Evolutionary conservation across 2,329 filamentous ascomycete species (phyloP), one percentile per base, ranked within the genome.

Genomic region (Zymoseptoria tritici): DNA sequence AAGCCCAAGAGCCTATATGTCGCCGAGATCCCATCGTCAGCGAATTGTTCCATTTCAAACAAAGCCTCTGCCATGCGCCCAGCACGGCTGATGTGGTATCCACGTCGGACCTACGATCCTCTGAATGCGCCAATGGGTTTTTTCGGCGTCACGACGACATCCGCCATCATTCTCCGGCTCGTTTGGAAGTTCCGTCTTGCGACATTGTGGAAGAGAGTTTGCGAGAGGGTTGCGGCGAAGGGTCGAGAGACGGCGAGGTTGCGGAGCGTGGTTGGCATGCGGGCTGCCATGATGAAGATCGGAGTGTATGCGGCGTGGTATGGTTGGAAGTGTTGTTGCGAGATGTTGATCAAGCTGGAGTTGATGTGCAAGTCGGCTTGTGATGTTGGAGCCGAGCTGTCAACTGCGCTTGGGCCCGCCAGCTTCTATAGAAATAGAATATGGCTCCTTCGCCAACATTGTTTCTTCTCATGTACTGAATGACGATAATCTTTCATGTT

Each of bases 1-100:
- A 97, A 97, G 56, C 93, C 93, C 70, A 96, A 91, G 61, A 97
- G 79, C 60, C 93, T 97, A 36, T 52, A 42, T 52, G n/a, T 21
- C 36, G 11, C 36, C 36, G 16, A 5, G 7, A 13, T 16, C 11
- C 53, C 22, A 61, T 54, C 2, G 49, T 63, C 52, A 59, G 56
- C 46, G 5, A 9, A 9, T 16, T 63, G 19, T 42, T 49, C 49
- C 24, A 53, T 51, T 13, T 49, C 19, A n/a, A n/a, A 4, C 13
- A 46, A 13, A 29, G 26, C 26, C 26, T 29, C 26, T 29, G 26
- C 46, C 13, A 20, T 55, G 19, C 21, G 9, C 42, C 8, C 31
- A 36, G 5, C 11, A 24, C 19, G 7, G 11, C 22, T 31, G 31
- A 3, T 52, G 13, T 2, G 36, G 16, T 46, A n/a, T 46, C 16